A percentile compares a stretch with the other conserved stretches of the same genome.
These are phyloP conservation scores for Phytophthora multivora DNA, from an alignment of 352 stramenopile species.

Conservation along the genomic window DNA sequence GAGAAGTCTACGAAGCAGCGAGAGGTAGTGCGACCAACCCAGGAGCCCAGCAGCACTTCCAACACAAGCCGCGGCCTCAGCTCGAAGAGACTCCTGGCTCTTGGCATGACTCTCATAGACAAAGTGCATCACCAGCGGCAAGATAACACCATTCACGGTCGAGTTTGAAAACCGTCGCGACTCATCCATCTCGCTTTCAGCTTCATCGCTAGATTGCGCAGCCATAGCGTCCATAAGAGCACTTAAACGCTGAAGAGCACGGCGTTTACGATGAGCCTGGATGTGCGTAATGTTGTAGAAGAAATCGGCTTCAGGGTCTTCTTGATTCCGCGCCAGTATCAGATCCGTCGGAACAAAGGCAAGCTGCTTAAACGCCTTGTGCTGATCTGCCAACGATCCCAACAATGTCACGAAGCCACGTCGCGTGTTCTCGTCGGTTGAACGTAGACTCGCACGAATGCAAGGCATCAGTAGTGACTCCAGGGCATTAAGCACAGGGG, in stretches of 20 bases:
- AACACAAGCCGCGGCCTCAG: conserved; percentile 93
- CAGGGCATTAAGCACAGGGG: conserved; percentile 71
- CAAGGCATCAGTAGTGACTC: conserved; percentile 91
- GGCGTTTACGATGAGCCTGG: conserved; percentile 94
- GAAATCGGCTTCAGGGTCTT: conserved; percentile 96
- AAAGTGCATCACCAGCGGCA: conserved; percentile 96
- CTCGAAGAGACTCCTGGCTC: conserved; percentile 91
- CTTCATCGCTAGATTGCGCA: conserved; percentile 30
- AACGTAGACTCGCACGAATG: conserved; percentile 83
- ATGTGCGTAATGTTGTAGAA: conserved; percentile 99
- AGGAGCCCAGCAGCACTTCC: conserved; percentile 91
- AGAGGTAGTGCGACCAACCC: conserved; percentile 97
- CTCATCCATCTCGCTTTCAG: conserved; percentile 15
- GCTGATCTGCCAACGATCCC: conserved; percentile 61
- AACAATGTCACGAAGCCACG: conserved; percentile 88
- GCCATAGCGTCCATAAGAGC: conserved; percentile 86
- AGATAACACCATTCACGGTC: conserved; percentile 92
- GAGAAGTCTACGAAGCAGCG: conserved; percentile 90
- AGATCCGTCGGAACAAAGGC: conserved; percentile 77
- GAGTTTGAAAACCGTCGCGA: conserved; percentile 77
- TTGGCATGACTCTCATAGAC: conserved; percentile 96
- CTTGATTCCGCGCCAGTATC: conserved; percentile 66
- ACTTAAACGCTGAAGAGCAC: conserved; percentile 91
- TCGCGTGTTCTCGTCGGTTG: conserved; percentile 71
- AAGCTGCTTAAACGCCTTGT: conserved; percentile 42